Evolutionary conservation across 371 early-diverging fungal species (phyloP).

Genomic region (Mortierella sp.): DNA sequence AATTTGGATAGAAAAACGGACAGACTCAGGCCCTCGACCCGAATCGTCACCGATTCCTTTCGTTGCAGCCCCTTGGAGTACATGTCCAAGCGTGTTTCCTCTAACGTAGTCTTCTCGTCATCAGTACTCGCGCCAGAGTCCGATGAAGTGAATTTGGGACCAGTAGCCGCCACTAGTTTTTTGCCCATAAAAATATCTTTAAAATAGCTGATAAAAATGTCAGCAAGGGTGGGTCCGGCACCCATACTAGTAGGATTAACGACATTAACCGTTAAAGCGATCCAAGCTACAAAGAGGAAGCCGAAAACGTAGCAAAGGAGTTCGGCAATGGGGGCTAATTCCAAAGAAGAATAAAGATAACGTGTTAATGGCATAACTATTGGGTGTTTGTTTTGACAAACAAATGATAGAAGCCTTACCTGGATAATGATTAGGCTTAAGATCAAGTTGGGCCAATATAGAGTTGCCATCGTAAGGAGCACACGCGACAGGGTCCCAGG

Average conservation of each 20-base stretch:
- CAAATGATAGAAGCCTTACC: conserved; percentile 7
- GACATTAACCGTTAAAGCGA: conserved; percentile 23
- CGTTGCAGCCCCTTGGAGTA: conserved; percentile 37
- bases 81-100: conserved; percentile 46
- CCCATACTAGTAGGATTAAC: conserved; percentile 55
- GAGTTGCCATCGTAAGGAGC: conserved; percentile 37
- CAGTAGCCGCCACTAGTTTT: background rate
- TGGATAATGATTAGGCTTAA: conserved; percentile 27
- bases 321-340: conserved; percentile 21
- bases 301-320: conserved; percentile 32
- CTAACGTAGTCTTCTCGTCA: conserved; percentile 21
- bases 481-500: conserved; percentile 37
- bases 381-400: too few species aligned
- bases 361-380: background rate
- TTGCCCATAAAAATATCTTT: conserved; percentile 14
- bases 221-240: conserved; percentile 37
- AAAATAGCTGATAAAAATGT: conserved; percentile 34
- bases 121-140: conserved; percentile 18
- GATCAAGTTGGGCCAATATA: conserved; percentile 25
- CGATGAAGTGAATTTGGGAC: background rate
- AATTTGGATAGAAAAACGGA: conserved; percentile 35
- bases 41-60: conserved; percentile 38
- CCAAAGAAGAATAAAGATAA: background rate
- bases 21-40: conserved; percentile 29
- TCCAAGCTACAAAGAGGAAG: conserved; percentile 41